Evolutionary conservation across 257 asterid species (phyloP).

Genomic region (Fraxinus americana): DNA sequence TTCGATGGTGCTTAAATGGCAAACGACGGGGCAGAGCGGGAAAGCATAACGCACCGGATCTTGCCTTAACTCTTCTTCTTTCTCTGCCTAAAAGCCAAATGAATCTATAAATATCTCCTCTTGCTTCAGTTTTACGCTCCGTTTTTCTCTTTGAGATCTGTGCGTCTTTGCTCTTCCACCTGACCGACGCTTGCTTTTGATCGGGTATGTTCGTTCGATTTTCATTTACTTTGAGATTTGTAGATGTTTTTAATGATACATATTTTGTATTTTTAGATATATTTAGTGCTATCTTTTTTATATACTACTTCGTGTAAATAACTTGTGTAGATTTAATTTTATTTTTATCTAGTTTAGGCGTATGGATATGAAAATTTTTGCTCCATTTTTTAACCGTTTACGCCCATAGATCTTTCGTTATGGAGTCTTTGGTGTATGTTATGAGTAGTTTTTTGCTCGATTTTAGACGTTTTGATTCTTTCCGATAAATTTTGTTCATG

Average conservation of each 20-base stretch:
- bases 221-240: neutral
- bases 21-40: slow-evolving; percentile 43
- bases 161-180: slow-evolving; percentile 30
- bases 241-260: neutral
- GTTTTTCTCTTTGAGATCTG: slow-evolving; percentile 52
- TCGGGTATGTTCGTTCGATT: slow-evolving; percentile 25
- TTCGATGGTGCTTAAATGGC: neutral
- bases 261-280: neutral
- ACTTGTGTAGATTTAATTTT: neutral
- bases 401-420: neutral
- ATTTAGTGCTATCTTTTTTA: slow-evolving; percentile 20
- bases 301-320: slow-evolving; percentile 1
- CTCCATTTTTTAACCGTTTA: slow-evolving; percentile 11
- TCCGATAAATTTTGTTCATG: neutral
- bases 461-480: neutral
- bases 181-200: slow-evolving; percentile 36
- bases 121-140: slow-evolving; percentile 52
- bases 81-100: slow-evolving; percentile 34
- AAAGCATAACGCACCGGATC: slow-evolving; percentile 38
- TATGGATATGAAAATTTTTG: slow-evolving; percentile 1
- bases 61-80: slow-evolving; percentile 33
- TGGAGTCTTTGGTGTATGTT: neutral
- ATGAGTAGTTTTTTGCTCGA: neutral
- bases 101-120: slow-evolving; percentile 35
- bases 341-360: neutral